These are phyloP conservation scores for Lentinula lateritia DNA, from an alignment of 768 basidiomycete species.

Conservation along the genomic window DNA sequence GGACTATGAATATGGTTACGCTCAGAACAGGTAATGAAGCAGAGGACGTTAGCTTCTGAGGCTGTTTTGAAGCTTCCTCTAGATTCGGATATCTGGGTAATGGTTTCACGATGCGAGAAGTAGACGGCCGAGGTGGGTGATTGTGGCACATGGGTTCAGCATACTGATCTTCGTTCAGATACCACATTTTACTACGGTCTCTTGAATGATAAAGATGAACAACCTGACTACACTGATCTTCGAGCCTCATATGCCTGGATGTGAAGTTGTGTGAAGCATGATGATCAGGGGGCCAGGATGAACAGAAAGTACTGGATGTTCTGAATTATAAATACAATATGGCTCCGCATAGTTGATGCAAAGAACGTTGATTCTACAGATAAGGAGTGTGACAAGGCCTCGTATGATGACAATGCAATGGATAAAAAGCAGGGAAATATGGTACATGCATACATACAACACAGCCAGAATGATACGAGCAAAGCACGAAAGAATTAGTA, in stretches of 20 bases:
- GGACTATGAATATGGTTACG: slow-evolving; percentile 18
- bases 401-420: neutral
- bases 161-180: slow-evolving; percentile 5
- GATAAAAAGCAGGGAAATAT: neutral
- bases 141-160: neutral
- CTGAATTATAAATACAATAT: too few species aligned
- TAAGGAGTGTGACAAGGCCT: neutral
- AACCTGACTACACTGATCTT: slow-evolving; percentile 17
- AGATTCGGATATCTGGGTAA: slow-evolving; percentile 16
- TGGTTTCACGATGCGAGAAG: slow-evolving; percentile 16
- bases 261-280: neutral
- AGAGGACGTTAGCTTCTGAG: neutral
- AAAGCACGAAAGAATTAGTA: neutral
- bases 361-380: too few species aligned
- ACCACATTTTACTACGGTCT: slow-evolving; percentile 19
- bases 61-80: neutral
- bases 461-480: neutral
- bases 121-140: slow-evolving; percentile 15
- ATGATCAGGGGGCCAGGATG: too few species aligned
- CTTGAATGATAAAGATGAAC: slow-evolving; percentile 16
- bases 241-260: slow-evolving; percentile 2
- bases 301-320: too few species aligned
- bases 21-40: slow-evolving; percentile 12
- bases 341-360: too few species aligned
- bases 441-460: neutral